A percentile compares a stretch with the other conserved stretches of the same genome.
These are phyloP conservation scores for Cavenderia fasciculata DNA, from an alignment of 78 protist genomes.

Conservation along the genomic window DNA sequence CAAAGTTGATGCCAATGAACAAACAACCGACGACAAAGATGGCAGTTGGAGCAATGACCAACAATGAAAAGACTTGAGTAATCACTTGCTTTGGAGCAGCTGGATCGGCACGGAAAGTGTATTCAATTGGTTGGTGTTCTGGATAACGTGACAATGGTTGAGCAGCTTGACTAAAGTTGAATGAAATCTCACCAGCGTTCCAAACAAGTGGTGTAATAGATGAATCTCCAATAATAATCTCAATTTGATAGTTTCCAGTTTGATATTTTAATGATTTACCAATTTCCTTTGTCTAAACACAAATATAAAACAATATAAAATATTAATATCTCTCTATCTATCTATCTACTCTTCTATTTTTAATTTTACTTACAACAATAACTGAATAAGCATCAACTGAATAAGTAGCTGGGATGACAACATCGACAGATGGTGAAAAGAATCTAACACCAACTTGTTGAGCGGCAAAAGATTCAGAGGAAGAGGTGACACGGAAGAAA, in stretches of 20 bases:
- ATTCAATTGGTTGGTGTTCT: conserved; percentile 16
- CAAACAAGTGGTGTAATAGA: conserved; percentile 43
- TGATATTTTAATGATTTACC: conserved; percentile 1
- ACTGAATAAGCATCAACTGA: background rate
- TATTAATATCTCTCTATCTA: too few species aligned
- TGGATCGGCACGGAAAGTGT: conserved; percentile 15
- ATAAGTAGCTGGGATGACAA: conserved; percentile 5
- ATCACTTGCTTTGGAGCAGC: conserved; percentile 23
- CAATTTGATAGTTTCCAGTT: conserved; percentile 14
- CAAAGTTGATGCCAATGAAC: conserved; percentile 12
- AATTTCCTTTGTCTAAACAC: too few species aligned
- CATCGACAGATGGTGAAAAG: conserved; percentile 10
- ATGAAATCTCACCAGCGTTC: conserved; percentile 8
- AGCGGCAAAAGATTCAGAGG: conserved; percentile 1
- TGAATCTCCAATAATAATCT: conserved; percentile 35
- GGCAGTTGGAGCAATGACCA: conserved; percentile 30
- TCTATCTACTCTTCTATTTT: too few species aligned
- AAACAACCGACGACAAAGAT: conserved; percentile 30
- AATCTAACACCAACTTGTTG: conserved; percentile 53
- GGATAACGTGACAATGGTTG: conserved; percentile 1
- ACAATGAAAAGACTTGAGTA: conserved; percentile 12
- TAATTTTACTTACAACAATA: too few species aligned
- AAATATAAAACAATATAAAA: too few species aligned
- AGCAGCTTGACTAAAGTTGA: background rate
- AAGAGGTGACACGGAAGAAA: conserved; percentile 13